phyloP scores from a whole-genome alignment of 2,329 filamentous ascomycete species.

The Pseudopyricularia javanii region DNA sequence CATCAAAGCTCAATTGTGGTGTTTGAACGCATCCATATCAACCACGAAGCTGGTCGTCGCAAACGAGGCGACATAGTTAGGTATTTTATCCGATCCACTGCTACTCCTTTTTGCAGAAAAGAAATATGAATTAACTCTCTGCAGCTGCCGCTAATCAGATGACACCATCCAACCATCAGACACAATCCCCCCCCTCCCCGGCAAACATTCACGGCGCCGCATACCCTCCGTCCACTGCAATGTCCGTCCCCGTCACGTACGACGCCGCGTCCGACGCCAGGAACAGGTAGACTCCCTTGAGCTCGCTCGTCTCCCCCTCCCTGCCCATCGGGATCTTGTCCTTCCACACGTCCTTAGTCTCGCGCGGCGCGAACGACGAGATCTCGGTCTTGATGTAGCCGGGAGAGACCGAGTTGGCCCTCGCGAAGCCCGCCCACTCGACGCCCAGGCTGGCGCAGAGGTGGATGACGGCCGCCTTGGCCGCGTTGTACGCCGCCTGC shows the following conservation, averaged over 20 bases:
- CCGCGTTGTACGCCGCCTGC: conserved; percentile 62
- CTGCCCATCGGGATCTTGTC: conserved; percentile 72
- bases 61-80: too few relatives aligned
- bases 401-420: conserved; percentile 60
- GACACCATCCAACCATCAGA: background rate
- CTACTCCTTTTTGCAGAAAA: too few relatives aligned
- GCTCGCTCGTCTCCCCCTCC: conserved; percentile 59
- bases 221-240: conserved; percentile 69
- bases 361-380: conserved; percentile 48
- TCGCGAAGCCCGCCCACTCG: conserved; percentile 66
- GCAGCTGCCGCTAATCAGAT: too few relatives aligned
- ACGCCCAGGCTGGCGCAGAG: conserved; percentile 59
- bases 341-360: conserved; percentile 62
- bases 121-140: too few relatives aligned
- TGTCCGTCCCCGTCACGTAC: conserved; percentile 65
- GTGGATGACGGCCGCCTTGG: conserved; percentile 53
- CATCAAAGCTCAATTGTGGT: too few relatives aligned
- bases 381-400: conserved; percentile 70
- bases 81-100: too few relatives aligned
- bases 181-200: background rate
- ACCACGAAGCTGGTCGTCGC: too few relatives aligned
- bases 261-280: conserved; percentile 71
- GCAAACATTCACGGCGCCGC: conserved; percentile 28
- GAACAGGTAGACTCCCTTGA: conserved; percentile 76
- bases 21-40: too few relatives aligned